Percentiles rank a stretch among this genome's conserved stretches.
These are phyloP conservation scores for Aspergillus ibericus DNA, from an alignment of 2,329 filamentous ascomycete genomes.

Conservation along the genomic window DNA sequence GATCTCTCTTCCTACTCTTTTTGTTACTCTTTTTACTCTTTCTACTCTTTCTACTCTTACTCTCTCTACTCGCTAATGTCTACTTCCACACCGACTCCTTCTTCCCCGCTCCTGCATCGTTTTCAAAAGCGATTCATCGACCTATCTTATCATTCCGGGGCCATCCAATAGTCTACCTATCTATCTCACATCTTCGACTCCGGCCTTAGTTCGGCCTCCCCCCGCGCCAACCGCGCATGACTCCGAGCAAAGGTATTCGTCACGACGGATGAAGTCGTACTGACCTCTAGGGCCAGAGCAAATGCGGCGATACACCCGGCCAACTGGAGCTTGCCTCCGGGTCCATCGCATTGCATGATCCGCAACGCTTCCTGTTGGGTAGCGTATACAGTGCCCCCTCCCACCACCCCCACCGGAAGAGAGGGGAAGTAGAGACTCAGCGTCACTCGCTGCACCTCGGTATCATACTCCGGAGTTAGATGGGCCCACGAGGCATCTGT, in stretches of 20 bases:
- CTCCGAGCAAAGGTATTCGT: conserved; percentile 24
- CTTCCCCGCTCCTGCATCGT: no score
- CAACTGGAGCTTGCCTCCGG: conserved; percentile 24
- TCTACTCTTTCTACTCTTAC: no score
- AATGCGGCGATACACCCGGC: conserved; percentile 29
- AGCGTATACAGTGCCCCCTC: conserved; percentile 25
- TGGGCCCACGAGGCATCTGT: conserved; percentile 24
- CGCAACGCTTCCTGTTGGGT: conserved; percentile 28
- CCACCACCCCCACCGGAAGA: conserved; percentile 26
- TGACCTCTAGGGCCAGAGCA: conserved; percentile 27
- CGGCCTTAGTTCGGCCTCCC: not conserved
- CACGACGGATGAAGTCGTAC: conserved; percentile 22
- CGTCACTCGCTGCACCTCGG: conserved; percentile 18
- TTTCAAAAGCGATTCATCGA: no score
- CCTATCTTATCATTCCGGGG: no score
- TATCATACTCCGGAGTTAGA: conserved; percentile 22
- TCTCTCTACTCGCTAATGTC: no score
- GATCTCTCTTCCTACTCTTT: no score
- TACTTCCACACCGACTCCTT: no score
- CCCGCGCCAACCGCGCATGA: conserved; percentile 14
- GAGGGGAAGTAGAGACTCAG: conserved; percentile 28
- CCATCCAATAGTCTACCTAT: no score
- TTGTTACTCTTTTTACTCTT: no score
- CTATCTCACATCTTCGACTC: not conserved
- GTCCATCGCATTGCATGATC: conserved; percentile 23